Conservation (phyloP, 331 rosid genomes). For the Rhamnella rubrinervis region DNA sequence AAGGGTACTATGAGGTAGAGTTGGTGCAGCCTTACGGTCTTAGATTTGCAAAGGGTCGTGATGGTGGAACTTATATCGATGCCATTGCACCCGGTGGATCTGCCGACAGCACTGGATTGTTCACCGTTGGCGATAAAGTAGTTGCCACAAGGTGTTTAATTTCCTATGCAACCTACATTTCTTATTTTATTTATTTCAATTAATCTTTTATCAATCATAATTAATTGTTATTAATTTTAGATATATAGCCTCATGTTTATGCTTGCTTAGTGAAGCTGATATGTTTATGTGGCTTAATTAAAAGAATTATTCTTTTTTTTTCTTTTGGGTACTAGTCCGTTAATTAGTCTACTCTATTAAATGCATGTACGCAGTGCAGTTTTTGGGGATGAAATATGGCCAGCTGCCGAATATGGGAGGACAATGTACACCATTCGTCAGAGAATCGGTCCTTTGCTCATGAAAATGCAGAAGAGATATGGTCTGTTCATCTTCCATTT, state of each 20-base stretch:
- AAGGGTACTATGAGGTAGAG: constrained; percentile 71
- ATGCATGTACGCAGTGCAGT: constrained; percentile 74
- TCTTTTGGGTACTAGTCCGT: no score
- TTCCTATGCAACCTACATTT: background rate
- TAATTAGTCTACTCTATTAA: no score
- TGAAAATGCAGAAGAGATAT: constrained; percentile 85
- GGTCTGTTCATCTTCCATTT: constrained; percentile 49
- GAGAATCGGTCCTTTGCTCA: constrained; percentile 83
- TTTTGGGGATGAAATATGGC: constrained; percentile 97
- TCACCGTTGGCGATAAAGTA: constrained; percentile 88
- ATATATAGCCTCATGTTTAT: no score
- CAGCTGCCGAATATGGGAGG: constrained; percentile 98
- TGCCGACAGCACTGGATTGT: constrained; percentile 75
- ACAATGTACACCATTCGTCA: constrained; percentile 98
- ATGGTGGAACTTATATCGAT: constrained; percentile 93
- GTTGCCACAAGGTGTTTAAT: constrained; percentile 76
- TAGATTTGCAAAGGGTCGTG: constrained; percentile 77
- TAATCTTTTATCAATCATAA: no score
- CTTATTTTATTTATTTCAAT: no score
- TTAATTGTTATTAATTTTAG: no score
- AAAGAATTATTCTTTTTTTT: no score
- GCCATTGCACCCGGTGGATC: constrained; percentile 92
- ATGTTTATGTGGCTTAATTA: no score
- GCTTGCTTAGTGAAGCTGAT: no score
- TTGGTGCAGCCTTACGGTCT: constrained; percentile 80